These are phyloP conservation scores for Calonectria pseudoreteaudii DNA, from an alignment of 2,329 filamentous ascomycete genomes.

Conservation along the genomic window DNA sequence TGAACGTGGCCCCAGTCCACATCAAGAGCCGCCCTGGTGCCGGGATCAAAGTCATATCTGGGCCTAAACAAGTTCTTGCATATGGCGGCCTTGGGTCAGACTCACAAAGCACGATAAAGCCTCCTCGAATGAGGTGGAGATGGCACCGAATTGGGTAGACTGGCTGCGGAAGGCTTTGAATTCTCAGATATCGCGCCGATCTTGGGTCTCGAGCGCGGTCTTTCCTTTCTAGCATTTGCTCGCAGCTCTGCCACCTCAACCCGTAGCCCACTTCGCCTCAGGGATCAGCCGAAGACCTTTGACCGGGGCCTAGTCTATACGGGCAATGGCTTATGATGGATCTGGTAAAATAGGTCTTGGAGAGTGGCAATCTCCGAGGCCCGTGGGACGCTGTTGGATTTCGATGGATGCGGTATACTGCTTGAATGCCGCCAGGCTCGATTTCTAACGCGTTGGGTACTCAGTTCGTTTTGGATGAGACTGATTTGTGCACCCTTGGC, in stretches of 20 bases:
- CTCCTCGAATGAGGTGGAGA: constrained; percentile 38
- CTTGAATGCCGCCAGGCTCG: not conserved
- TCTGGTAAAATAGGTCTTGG: constrained; percentile 7
- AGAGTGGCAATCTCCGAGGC: not conserved
- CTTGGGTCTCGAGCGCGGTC: constrained; percentile 28
- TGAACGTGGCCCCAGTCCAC: constrained; percentile 47
- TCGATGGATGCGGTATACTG: not conserved
- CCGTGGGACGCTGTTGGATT: not conserved
- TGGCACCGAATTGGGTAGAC: constrained; percentile 30
- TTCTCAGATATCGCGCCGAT: constrained; percentile 37
- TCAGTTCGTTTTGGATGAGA: constrained; percentile 10
- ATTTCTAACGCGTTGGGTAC: constrained; percentile 9
- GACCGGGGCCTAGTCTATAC: constrained; percentile 28
- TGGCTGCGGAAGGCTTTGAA: constrained; percentile 30
- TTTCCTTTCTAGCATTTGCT: constrained; percentile 18
- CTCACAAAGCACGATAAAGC: constrained; percentile 31
- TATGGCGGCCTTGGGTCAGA: constrained; percentile 38
- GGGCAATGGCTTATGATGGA: constrained; percentile 27
- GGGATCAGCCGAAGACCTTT: constrained; percentile 33
- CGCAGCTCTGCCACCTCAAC: constrained; percentile 36
- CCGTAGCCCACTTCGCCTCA: constrained; percentile 34
- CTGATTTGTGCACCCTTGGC: constrained; percentile 17
- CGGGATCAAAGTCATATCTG: constrained; percentile 42
- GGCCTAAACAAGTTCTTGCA: constrained; percentile 40
- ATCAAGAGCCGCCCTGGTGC: constrained; percentile 44